phyloP scores from a whole-genome alignment of 805 yeast genomes.

The Saccharomycopsis malanga region DNA sequence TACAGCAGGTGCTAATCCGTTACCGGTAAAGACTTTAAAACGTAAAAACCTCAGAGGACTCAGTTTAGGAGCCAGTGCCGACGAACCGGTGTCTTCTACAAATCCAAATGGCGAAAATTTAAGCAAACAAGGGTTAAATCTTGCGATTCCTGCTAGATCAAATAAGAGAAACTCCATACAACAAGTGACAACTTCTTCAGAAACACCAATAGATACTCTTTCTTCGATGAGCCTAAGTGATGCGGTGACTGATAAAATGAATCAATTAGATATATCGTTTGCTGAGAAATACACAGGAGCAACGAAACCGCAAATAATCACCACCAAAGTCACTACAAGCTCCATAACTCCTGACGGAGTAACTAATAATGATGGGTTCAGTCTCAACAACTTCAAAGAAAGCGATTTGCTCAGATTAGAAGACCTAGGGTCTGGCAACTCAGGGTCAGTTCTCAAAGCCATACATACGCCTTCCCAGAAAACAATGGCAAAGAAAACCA shows the following conservation, averaged over 20 bases:
- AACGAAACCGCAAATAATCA: conserved; percentile 17
- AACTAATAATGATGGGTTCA: conserved; percentile 11
- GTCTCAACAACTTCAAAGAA: conserved; percentile 36
- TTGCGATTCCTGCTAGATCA: conserved; percentile 1
- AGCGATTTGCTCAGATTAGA: conserved; percentile 71
- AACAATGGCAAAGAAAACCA: conserved; percentile 83
- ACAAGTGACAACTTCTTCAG: conserved; percentile 16
- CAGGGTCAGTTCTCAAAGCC: conserved; percentile 87
- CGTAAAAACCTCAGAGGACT: conserved; percentile 17
- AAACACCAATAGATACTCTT: conserved; percentile 15
- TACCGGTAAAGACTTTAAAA: conserved; percentile 18
- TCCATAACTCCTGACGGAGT: conserved; percentile 4
- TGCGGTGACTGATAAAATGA: neutral
- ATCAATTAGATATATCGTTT: neutral
- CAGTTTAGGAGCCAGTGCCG: conserved; percentile 5
- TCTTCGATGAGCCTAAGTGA: conserved; percentile 3
- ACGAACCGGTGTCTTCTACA: neutral
- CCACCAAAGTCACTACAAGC: conserved; percentile 16
- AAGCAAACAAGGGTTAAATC: neutral
- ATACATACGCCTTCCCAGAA: conserved; percentile 83
- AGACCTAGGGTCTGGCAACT: conserved; percentile 85
- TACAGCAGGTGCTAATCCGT: conserved; percentile 3
- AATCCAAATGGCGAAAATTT: neutral
- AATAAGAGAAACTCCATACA: conserved; percentile 13
- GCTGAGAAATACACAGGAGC: conserved; percentile 12